Evolutionary conservation across 225 moss, liverwort and hornwort species (phyloP), one percentile per base, ranked within the genome.

Genomic region (Antitrichia curtipendula): DNA sequence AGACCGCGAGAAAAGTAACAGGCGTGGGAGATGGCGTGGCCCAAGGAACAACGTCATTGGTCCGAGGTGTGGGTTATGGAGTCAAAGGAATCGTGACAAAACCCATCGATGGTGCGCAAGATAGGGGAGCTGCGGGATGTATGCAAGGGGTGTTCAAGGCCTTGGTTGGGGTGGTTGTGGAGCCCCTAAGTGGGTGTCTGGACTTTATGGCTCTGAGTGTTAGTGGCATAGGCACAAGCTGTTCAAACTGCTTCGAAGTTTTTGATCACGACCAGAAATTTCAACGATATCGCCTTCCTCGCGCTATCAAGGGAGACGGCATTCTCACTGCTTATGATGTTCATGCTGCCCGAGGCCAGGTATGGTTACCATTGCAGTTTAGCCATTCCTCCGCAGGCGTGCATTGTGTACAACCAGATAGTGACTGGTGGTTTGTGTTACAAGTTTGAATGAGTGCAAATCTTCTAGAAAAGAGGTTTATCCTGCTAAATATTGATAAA

Each of bases 131-230:
- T 80, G 70, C 93, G 57, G 98, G 98, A 36, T 96, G 96, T 75
- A 92, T 99, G 63, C 93, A 97, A 84, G 98, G 98, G 81, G 91
- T 97, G 27, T 90, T 96, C 5, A 96, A 94, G 94, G 98, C 93
- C 11, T 93, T 95, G 31, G 77, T 99, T 84, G 96, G 98, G 61
- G 92, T 97, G 58, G 92, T 99, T 57, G 92, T 93, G 91, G 93
- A 97, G 53, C 98, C 98, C 80, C 89, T 99, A 41, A 99, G 98
- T 86, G 98, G 98, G 57, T 89, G 95, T 79, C 87, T 99, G 60
- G 98, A 99, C 80, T 99, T 99, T 80, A 94, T 96, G 72, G 95
- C 98, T 77, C 86, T 99, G 81, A 96, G 94, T 77, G 96, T 99
- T 29, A 99, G 95, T 86, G 98, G 98, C 68, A 91, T 97, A 25